A percentile compares a stretch with the other conserved stretches of the same genome.
phyloP scores from a whole-genome alignment of 306 rosid genomes.

The Sesbania bispinosa region DNA sequence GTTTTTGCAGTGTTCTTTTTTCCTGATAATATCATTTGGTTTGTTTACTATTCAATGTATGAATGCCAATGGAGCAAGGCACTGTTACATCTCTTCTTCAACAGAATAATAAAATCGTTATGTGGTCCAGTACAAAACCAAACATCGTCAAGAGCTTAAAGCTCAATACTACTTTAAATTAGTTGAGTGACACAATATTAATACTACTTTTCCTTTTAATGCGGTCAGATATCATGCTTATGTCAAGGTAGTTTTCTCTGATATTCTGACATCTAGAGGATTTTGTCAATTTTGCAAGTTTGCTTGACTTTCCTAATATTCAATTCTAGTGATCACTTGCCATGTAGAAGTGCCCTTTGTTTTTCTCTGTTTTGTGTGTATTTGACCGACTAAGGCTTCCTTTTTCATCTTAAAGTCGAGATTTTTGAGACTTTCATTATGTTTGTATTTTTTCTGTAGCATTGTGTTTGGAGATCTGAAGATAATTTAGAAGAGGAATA shows the following conservation, averaged over 20 bases:
- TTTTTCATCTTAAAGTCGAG: too few species aligned
- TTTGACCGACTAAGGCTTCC: too few species aligned
- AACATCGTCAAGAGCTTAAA: slow-evolving; percentile 38
- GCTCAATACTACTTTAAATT: slow-evolving; percentile 50
- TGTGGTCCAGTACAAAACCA: slow-evolving; percentile 63
- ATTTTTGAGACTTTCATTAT: too few species aligned
- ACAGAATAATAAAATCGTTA: slow-evolving; percentile 49
- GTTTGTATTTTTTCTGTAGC: too few species aligned
- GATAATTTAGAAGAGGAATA: too few species aligned
- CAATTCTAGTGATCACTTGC: not conserved
- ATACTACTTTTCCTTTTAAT: not conserved
- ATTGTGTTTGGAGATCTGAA: too few species aligned
- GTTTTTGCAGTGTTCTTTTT: not conserved
- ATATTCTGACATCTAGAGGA: not conserved
- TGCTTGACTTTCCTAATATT: not conserved
- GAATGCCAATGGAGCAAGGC: slow-evolving; percentile 59
- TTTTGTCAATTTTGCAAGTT: not conserved
- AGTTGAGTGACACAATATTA: not conserved
- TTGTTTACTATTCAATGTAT: slow-evolving; percentile 35
- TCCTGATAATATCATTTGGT: not conserved
- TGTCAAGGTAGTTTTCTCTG: not conserved
- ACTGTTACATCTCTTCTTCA: slow-evolving; percentile 52
- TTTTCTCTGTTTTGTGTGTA: too few species aligned
- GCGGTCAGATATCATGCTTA: not conserved
- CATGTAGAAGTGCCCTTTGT: slow-evolving; percentile 49